A percentile compares a stretch with the other conserved stretches of the same genome.
Conservation (phyloP, 2,329 filamentous ascomycete genomes). For the Zymoseptoria passerinii region DNA sequence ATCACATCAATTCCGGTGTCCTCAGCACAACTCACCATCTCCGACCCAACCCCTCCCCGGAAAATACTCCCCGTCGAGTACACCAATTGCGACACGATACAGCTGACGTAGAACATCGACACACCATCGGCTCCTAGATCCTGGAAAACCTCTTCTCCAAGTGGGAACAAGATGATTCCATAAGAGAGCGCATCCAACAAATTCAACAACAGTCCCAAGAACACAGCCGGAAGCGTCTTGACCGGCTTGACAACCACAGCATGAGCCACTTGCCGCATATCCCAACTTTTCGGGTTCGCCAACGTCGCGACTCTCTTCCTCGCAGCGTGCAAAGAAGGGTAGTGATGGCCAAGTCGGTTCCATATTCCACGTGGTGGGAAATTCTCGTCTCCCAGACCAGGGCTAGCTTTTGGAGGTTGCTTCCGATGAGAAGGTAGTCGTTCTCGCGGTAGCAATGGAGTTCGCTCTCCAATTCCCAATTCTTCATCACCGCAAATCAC, state of each 20-base stretch:
- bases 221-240: constrained; percentile 71
- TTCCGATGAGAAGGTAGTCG: constrained; percentile 19
- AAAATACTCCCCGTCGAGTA: constrained; percentile 88
- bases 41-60: constrained; percentile 82
- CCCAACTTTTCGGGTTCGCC: constrained; percentile 61
- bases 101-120: constrained; percentile 98
- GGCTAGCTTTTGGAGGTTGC: constrained; percentile 12
- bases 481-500: constrained; percentile 22
- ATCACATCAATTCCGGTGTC: constrained; percentile 30
- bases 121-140: constrained; percentile 86
- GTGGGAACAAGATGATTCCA: constrained; percentile 80
- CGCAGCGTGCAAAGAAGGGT: constrained; percentile 17
- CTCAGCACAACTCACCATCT: constrained; percentile 56
- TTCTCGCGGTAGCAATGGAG: constrained; percentile 31
- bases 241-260: constrained; percentile 58
- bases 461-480: constrained; percentile 19
- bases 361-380: constrained; percentile 18
- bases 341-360: constrained; percentile 25
- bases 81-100: constrained; percentile 83
- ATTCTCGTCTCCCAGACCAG: constrained; percentile 20
- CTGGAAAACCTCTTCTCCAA: constrained; percentile 78
- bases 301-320: constrained; percentile 30
- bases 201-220: constrained; percentile 82
- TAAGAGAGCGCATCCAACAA: constrained; percentile 93
- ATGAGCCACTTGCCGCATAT: constrained; percentile 56